These are phyloP conservation scores for Scleroderma bovista DNA, from an alignment of 768 basidiomycete genomes.

Conservation along the genomic window DNA sequence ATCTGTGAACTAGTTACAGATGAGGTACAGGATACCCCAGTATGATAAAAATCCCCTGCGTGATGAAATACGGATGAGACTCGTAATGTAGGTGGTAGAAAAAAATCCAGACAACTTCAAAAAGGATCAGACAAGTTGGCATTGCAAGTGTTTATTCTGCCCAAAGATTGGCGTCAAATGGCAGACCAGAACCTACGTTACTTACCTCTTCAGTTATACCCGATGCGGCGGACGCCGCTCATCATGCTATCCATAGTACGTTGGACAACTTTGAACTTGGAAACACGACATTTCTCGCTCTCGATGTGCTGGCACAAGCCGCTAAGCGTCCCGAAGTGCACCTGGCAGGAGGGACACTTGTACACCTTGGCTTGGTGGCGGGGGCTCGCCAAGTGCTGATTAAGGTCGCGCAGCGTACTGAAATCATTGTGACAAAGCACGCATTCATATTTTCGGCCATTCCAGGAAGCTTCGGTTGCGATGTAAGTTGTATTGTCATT, in stretches of 20 bases:
- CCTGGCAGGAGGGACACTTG: constrained; percentile 48
- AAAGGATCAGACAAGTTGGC: too few relatives aligned
- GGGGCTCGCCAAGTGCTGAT: constrained; percentile 62
- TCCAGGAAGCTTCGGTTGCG: constrained; percentile 39
- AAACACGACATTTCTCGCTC: constrained; percentile 53
- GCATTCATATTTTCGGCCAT: constrained; percentile 50
- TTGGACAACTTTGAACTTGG: constrained; percentile 40
- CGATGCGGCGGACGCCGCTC: constrained; percentile 10
- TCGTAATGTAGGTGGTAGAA: too few relatives aligned
- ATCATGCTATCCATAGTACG: constrained; percentile 34
- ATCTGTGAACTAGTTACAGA: too few relatives aligned
- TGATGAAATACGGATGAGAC: too few relatives aligned
- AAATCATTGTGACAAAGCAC: constrained; percentile 50
- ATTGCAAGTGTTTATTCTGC: too few relatives aligned
- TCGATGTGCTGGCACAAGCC: constrained; percentile 62
- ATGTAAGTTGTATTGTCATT: background rate
- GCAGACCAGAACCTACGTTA: too few relatives aligned
- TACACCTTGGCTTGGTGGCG: constrained; percentile 49
- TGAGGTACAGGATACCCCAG: too few relatives aligned
- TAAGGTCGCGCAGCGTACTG: constrained; percentile 38
- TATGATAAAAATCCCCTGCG: too few relatives aligned
- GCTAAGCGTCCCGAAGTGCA: constrained; percentile 47
- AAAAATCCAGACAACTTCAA: too few relatives aligned
- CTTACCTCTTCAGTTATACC: constrained; percentile 7
- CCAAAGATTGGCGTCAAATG: too few relatives aligned